Conservation (phyloP, 352 stramenopile species). For the Phytophthora sp. region DNA sequence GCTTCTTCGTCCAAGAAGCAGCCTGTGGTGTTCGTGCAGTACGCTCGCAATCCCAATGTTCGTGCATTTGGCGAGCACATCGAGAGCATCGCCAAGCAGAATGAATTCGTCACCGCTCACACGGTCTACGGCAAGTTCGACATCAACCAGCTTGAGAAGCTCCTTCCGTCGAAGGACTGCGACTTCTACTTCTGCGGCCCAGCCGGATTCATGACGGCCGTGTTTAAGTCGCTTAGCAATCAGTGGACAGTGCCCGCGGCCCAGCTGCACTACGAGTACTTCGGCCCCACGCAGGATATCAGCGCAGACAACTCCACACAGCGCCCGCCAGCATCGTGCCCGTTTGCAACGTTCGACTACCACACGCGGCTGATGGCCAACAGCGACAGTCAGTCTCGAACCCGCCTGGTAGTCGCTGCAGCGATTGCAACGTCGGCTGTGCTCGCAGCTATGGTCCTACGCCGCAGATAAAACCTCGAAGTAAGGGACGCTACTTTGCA, state of each 20-base stretch:
- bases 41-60: constrained; percentile 41
- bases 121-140: constrained; percentile 41
- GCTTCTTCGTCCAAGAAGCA: constrained; percentile 30
- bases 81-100: constrained; percentile 35
- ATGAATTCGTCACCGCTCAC: constrained; percentile 43
- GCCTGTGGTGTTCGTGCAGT: constrained; percentile 52
- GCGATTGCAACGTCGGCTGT: constrained; percentile 21
- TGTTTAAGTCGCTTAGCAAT: constrained; percentile 39
- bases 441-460: constrained; percentile 15
- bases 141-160: constrained; percentile 33
- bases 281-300: constrained; percentile 59
- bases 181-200: constrained; percentile 71
- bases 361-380: constrained; percentile 12
- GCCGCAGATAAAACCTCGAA: too few species aligned
- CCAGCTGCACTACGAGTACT: constrained; percentile 73
- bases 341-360: constrained; percentile 28
- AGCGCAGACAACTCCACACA: constrained; percentile 12
- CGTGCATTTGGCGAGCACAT: constrained; percentile 40
- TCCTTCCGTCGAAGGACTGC: constrained; percentile 40
- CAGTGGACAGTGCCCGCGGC: constrained; percentile 41
- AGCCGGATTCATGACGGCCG: constrained; percentile 56
- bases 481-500: not conserved
- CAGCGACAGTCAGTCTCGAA: constrained; percentile 9
- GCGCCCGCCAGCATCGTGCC: constrained; percentile 4
- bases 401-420: constrained; percentile 16